Conservation (phyloP, 1,284 basidiomycete genomes). For the Ustilago crameri region DNA sequence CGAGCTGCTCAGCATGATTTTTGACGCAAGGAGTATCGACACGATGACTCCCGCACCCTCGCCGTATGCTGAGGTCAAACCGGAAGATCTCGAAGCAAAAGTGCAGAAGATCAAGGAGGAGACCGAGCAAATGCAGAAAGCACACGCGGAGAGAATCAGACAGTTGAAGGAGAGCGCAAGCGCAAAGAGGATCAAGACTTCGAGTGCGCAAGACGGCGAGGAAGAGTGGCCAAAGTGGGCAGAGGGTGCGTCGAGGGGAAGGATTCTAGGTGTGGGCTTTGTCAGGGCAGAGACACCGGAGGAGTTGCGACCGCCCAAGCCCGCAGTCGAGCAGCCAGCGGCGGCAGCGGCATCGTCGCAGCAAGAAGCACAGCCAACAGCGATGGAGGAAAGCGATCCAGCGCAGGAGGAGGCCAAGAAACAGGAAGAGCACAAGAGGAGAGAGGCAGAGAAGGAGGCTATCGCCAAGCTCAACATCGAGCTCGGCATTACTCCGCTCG, state of each 20-base stretch:
- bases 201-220: slow-evolving; percentile 10
- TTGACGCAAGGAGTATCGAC: slow-evolving; percentile 63
- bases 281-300: slow-evolving; percentile 53
- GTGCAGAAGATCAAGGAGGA: slow-evolving; percentile 36
- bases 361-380: not conserved
- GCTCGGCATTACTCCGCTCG: slow-evolving; percentile 20
- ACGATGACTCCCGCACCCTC: slow-evolving; percentile 52
- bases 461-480: slow-evolving; percentile 39
- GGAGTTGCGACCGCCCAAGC: slow-evolving; percentile 32
- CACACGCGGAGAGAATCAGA: slow-evolving; percentile 29
- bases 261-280: slow-evolving; percentile 57
- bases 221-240: slow-evolving; percentile 35
- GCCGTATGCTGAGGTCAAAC: slow-evolving; percentile 50
- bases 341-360: slow-evolving; percentile 6
- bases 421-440: slow-evolving; percentile 16
- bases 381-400: slow-evolving; percentile 9
- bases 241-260: slow-evolving; percentile 39
- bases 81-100: slow-evolving; percentile 35
- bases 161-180: slow-evolving; percentile 13
- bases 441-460: slow-evolving; percentile 31
- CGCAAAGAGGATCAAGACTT: not conserved
- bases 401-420: slow-evolving; percentile 7
- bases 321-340: not conserved
- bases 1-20: slow-evolving; percentile 59
- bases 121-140: slow-evolving; percentile 11